Evolutionary conservation across 2,329 filamentous ascomycete genomes (phyloP), one percentile per base, ranked within the genome.

Genomic region (Fusarium succisae): DNA sequence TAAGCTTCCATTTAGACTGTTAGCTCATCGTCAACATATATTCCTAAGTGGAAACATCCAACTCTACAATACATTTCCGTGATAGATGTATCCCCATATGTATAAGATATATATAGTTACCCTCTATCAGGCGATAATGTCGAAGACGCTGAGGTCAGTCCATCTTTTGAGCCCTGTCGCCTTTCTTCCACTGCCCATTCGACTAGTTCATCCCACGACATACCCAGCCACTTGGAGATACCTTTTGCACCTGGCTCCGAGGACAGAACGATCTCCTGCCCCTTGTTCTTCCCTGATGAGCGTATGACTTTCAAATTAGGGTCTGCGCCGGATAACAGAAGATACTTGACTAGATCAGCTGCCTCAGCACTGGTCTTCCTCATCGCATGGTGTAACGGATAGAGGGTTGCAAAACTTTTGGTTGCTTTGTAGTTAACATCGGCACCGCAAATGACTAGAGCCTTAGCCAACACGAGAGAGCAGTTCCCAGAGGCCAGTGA

Each of bases 381-480:
- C 0, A 12, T 1, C 7, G 13, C 54, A 11, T 0, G 0, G 7
- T 56, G 11, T 1, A 56, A 8, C 1, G 53, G 37, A 22, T 0
- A 0, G 13, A 22, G 39, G 3, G 0, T 6, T 5, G 13, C 4
- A 12, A 1, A 4, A 5, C 1, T 5, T 1, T n/a, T 54, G 2
- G 0, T 5, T 39, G 3, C 1, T 30, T 18, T 54, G 20, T 30
- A 32, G 38, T 56, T 44, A 10, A 26, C 54, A 10, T 57, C 28
- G 3, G 54, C 54, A 0, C 54, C 54, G 13, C 28, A 57, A 12
- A 22, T 12, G 4, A 57, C 1, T 14, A 57, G n/a, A 7, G 8
- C 28, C 3, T 24, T 3, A 26, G 54, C 54, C 8, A 57, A 8
- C 12, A 44, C 9, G 7, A 57, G 8, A 35, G 54, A 57, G 28